Evolutionary conservation across 495 filamentous ascomycete species (phyloP), one percentile per base, ranked within the genome.

Genomic region (Filosporella fistucella): DNA sequence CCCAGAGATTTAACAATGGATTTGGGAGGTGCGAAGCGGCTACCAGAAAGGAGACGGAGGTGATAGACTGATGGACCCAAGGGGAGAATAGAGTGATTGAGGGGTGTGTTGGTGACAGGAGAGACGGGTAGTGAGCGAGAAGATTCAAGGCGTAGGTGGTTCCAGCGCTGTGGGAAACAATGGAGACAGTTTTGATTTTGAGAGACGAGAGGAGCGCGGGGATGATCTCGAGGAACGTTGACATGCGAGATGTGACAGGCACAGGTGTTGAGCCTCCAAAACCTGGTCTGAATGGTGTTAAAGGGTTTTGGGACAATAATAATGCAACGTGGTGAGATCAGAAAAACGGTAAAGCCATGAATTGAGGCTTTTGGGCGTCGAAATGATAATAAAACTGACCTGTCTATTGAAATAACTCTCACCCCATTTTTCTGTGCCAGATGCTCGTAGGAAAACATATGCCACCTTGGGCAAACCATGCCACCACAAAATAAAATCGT

Each of bases 81-180:
- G 75, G 75, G 4, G 64, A 64, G 45, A 74, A 41, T 18, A 75
- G 48, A 1, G 61, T 60, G 5, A 72, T 45, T 14, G 48, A 64
- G 3, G 65, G 63, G 29, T 37, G 32, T 5, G 54, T 32, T 0
- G 70, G 72, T 38, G 65, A 45, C 1, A 78, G 54, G 14, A 74
- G 13, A 1, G 64, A 50, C 2, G 65, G 66, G 41, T 66, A 65
- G 7, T 61, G 47, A 9, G 56, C 57, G 17, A 71, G 52, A 4
- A 70, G 64, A 45, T 76, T 75, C 13, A 78, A 53, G 9, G 66
- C 42, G 53, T 68, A 77, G 8, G 76, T 58, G 1, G 72, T 71
- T 9, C 74, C 75, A 2, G 68, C 66, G 43, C 64, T 67, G 47
- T 77, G 74, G 24, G 61, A 56, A 8, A 66, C 58, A 2, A 77